Percentiles rank a stretch among this genome's conserved stretches.
These are phyloP conservation scores for Spathaspora arborariae DNA, from an alignment of 805 yeast species.

Conservation along the genomic window DNA sequence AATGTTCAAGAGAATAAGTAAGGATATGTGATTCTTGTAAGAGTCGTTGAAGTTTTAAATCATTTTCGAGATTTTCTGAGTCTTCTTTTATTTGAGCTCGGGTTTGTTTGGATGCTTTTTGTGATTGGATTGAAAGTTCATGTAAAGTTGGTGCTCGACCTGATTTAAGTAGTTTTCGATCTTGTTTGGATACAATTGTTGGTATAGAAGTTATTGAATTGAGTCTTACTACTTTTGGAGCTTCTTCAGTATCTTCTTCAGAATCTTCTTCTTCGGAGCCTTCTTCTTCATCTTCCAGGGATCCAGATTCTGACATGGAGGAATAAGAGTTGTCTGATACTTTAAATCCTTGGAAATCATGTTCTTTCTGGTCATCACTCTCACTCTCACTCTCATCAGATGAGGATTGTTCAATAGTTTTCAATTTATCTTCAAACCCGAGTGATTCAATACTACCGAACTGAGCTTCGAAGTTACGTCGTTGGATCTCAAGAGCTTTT, in stretches of 20 bases:
- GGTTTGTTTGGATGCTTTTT: constrained; percentile 21
- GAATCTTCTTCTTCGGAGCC: constrained; percentile 10
- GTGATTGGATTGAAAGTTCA: constrained; percentile 25
- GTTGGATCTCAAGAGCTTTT: constrained; percentile 46
- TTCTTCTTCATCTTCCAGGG: constrained; percentile 9
- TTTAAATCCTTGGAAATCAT: constrained; percentile 13
- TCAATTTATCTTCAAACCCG: constrained; percentile 30
- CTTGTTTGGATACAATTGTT: constrained; percentile 39
- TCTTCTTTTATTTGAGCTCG: constrained; percentile 36
- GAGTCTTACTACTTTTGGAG: constrained; percentile 49
- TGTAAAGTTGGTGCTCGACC: constrained; percentile 57
- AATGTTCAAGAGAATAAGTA: constrained; percentile 38
- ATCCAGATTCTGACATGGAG: constrained; percentile 10
- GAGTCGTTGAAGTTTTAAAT: constrained; percentile 67
- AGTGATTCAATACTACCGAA: constrained; percentile 55
- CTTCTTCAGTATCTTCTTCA: constrained; percentile 8
- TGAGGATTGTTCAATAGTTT: constrained; percentile 11
- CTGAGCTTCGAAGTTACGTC: constrained; percentile 59
- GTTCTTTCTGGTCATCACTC: constrained; percentile 17
- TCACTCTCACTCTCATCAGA: constrained; percentile 16
- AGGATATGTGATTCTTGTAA: constrained; percentile 69
- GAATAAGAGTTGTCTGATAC: constrained; percentile 13
- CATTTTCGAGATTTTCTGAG: constrained; percentile 58
- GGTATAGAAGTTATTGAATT: constrained; percentile 20
- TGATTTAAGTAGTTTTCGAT: constrained; percentile 49